Base-by-base conservation (phyloP, 345 rosid genomes). In the Eucalyptus sp. region DNA sequence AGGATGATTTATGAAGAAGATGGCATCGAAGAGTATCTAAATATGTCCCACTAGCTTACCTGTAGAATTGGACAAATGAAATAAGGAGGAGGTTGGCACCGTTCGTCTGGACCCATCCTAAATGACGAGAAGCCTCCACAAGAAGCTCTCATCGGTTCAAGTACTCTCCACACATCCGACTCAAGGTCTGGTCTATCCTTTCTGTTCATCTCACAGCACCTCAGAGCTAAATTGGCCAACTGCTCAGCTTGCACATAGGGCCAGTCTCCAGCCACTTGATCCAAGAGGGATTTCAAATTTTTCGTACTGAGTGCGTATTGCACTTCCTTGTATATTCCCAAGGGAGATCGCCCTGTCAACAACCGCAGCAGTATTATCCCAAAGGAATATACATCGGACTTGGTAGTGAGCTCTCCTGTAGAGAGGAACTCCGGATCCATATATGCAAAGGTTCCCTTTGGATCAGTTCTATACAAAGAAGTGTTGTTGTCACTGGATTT, bases 191-290 rank as follows among this genome's bases (percentile, higher is more conserved):
- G 99, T 87, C 99, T 94, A 89, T 90, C 91, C 91, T 92, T 94
- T 43, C 96, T 87, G 80, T 88, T 95, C 94, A 91, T 48, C 91
- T 97, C 97, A 88, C 98, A 95, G 90, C 99, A 96, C 91, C 99
- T 93, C 91, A 97, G 90, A 50, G 98, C 99, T 90, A 96, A 89
- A 90, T 91, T 93, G 90, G 98, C 92, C 91, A 97, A 91, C 92
- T 94, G 98, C 93, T 96, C 95, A 15, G 98, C 99, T 92, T 94
- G 96, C 89, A 94, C 94, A 94, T 95, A 94, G 4, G 99, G 99
- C 99, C 99, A 97, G 90, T 97, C 98, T 86, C 99, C 99, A 17
- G 99, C 98, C 89, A 95, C 92, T 89, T 97, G 99, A 88, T 97
- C 99, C 93, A 97, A 91, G 49, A 95, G 92, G 87, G 66, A 86